Evolutionary conservation across 1,284 basidiomycete genomes (phyloP), one percentile per base, ranked within the genome.

Genomic region (Malassezia furfur): DNA sequence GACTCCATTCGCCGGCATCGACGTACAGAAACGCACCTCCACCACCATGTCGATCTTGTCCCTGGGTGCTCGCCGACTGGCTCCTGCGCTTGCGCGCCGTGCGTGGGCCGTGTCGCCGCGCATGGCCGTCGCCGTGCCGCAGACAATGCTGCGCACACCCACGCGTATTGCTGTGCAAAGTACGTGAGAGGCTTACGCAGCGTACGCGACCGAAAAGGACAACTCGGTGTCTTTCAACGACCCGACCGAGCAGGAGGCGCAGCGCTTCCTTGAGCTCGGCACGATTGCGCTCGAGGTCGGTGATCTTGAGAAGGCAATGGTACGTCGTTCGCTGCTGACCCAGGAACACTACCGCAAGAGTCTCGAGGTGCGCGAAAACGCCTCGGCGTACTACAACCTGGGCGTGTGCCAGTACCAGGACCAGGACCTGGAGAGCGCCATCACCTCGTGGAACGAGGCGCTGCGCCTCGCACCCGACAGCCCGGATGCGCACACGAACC

Each of bases 401-500:
- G 88, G 88, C 39, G 88, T 91, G 34, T 88, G 87, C 4, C 83
- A 87, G 70, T 91, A 89, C 75, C 88, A 90, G 75, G 81, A 88
- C 44, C 88, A 46, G 15, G 50, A 67, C 49, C 59, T 71, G 4
- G 34, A 53, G 12, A 61, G 41, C 5, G 70, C 71, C 7, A 69
- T 74, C 17, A 49, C 54, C 9, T 54, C 68, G 4, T 70, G 68
- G 67, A 63, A 65, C 0, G 57, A 59, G 8, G 66, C 67, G 22
- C 57, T 68, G 49, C 76, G 80, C 28, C 78, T 93, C 45, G 84
- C 89, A 61, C 91, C 90, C 10, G 82, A 84, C 48, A 89, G 86
- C 62, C 81, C 91, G 2, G 90, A 94, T 74, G 85, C 90, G 19
- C 90, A 94, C 77, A 93, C 88, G 28, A 94, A 91, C 78, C 79